Evolutionary conservation across 768 basidiomycete genomes (phyloP).

Genomic region (Clitopilus hobsonii): DNA sequence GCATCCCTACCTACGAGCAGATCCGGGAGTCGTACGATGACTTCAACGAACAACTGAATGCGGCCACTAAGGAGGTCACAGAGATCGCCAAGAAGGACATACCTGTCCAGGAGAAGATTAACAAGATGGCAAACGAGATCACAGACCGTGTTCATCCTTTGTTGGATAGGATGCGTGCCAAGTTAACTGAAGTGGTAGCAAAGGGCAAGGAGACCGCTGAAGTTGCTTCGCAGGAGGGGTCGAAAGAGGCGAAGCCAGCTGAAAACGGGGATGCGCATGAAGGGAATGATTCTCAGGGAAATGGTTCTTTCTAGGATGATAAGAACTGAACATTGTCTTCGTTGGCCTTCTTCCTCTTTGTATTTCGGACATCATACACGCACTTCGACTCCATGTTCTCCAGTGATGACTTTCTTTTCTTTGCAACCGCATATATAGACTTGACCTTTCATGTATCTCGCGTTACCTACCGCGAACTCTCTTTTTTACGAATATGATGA

Average conservation of each 20-base stretch:
- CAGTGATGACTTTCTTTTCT: too few relatives aligned
- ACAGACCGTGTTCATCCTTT: constrained; percentile 57
- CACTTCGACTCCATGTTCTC: too few relatives aligned
- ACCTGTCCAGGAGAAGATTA: constrained; percentile 59
- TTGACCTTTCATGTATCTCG: too few relatives aligned
- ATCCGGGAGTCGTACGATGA: constrained; percentile 57
- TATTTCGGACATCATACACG: too few relatives aligned
- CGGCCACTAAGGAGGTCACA: constrained; percentile 49
- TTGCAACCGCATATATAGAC: too few relatives aligned
- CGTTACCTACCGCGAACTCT: too few relatives aligned
- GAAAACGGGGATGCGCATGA: neutral
- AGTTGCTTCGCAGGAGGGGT: neutral
- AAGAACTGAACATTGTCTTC: neutral
- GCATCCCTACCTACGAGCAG: constrained; percentile 42
- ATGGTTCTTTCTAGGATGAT: neutral
- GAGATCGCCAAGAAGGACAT: constrained; percentile 49
- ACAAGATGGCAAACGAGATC: constrained; percentile 52
- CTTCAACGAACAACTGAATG: constrained; percentile 37
- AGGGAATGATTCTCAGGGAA: neutral
- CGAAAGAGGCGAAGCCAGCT: neutral
- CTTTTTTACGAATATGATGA: too few relatives aligned
- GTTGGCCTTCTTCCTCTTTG: neutral
- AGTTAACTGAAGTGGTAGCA: constrained; percentile 33
- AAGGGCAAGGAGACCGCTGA: constrained; percentile 14
- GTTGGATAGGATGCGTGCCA: constrained; percentile 45